Evolutionary conservation across 805 yeast genomes (phyloP), one percentile per base, ranked within the genome.

Genomic region (Isabelozyma pseudorhagii): DNA sequence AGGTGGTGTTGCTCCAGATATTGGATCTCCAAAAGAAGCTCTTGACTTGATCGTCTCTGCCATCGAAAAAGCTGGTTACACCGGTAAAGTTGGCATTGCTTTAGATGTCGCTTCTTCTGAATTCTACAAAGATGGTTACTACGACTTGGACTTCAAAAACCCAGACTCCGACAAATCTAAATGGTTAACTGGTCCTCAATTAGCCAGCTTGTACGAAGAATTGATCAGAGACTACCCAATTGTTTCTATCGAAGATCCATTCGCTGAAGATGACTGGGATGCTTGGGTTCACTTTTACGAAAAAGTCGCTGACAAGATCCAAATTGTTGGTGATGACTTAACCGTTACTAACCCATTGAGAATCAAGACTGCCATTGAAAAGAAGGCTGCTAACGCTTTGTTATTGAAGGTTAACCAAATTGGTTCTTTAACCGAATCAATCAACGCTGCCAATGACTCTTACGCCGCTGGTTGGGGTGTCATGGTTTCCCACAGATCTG

Each of bases 181-280:
- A 38, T 49, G 52, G 54, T 46, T 60, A 38, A 49, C 58, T 27
- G 64, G 64, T 38, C 52, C 53, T 38, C 56, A 58, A 50, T 51
- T 60, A 45, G 56, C 54, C 40, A 43, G 46, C 21, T 50, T 58
- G 36, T 60, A 57, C 53, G 47, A 40, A n/a, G 50, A 54, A 44
- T 47, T 60, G 21, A 43, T 60, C 38, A 51, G 54, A 5, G 49
- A 56, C 36, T 60, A 58, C 47, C 64, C 62, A 28, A 60, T 60
- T 42, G 50, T 57, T 41, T 57, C 62, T 2, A 29, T 58, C 45
- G 64, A 60, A 51, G 64, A 60, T 47, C 61, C 61, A 38, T 59
- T 60, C 46, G 57, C 59, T 14, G 64, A 60, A 48, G 58, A 53
- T 46, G 64, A 59, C 49, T 60, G 64, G 63, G 61, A 54, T 25